These are phyloP conservation scores for Sordariomycetes sp. DNA, from an alignment of 2,329 filamentous ascomycete species.

Conservation along the genomic window DNA sequence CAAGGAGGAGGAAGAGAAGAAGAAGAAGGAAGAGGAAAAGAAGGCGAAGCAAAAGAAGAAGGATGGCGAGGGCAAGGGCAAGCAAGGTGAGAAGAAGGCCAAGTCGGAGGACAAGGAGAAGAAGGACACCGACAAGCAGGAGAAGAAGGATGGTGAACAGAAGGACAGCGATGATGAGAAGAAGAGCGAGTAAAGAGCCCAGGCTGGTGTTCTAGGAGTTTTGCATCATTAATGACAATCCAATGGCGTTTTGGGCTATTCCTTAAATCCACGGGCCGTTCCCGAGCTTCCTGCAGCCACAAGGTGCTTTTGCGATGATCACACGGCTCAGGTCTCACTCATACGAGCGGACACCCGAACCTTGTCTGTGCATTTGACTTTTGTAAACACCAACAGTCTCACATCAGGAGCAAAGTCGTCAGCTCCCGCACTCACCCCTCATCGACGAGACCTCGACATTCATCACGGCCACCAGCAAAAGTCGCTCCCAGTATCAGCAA, in stretches of 20 bases:
- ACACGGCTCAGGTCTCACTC: too few species aligned
- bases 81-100: constrained; percentile 7
- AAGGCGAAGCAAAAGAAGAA: constrained; percentile 10
- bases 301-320: too few species aligned
- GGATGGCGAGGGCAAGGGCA: constrained; percentile 5
- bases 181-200: constrained; percentile 5
- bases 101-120: constrained; percentile 4
- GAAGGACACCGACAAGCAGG: constrained; percentile 4
- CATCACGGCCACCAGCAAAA: constrained; percentile 1
- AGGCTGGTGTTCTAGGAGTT: too few species aligned
- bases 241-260: too few species aligned
- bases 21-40: constrained; percentile 13
- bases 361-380: too few species aligned
- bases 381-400: too few species aligned
- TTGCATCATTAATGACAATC: not conserved
- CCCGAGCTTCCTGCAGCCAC: too few species aligned
- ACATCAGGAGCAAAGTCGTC: too few species aligned
- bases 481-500: too few species aligned
- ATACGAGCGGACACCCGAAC: too few species aligned
- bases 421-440: not conserved
- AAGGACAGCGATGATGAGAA: constrained; percentile 6
- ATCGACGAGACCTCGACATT: not conserved
- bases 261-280: too few species aligned
- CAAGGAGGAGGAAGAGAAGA: constrained; percentile 12
- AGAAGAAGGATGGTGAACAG: constrained; percentile 11